A percentile compares a stretch with the other conserved stretches of the same genome.
These are phyloP conservation scores for Mycosphaerella sp. DNA, from an alignment of 2,329 filamentous ascomycete species.

Conservation along the genomic window DNA sequence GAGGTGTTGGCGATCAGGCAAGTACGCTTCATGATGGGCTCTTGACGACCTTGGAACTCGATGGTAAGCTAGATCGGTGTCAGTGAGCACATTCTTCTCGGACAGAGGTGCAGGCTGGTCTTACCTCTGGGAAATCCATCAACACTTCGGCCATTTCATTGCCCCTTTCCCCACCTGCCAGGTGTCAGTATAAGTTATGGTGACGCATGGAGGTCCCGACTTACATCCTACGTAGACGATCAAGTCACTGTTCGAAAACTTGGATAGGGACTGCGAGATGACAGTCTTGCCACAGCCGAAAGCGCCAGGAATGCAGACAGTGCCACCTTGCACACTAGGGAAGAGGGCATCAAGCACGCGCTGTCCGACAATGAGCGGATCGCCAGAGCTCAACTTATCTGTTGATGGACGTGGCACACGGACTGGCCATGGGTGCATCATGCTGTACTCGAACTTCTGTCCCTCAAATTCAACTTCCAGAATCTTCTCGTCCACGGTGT, in stretches of 20 bases:
- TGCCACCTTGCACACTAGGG: conserved; percentile 93
- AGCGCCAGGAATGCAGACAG: conserved; percentile 94
- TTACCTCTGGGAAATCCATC: conserved; percentile 93
- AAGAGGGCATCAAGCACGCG: conserved; percentile 94
- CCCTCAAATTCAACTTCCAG: conserved; percentile 96
- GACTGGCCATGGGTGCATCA: conserved; percentile 99
- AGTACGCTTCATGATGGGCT: conserved; percentile 99
- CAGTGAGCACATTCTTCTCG: conserved; percentile 12
- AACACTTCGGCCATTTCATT: conserved; percentile 99
- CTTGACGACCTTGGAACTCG: conserved; percentile 85
- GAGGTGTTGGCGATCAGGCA: conserved; percentile 98
- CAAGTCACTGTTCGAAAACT: conserved; percentile 99
- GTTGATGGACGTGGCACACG: conserved; percentile 87
- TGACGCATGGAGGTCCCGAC: conserved; percentile 43
- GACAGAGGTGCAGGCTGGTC: background rate
- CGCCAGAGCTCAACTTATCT: conserved; percentile 83
- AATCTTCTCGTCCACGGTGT: conserved; percentile 90
- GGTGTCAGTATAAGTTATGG: background rate
- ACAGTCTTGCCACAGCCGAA: conserved; percentile 99
- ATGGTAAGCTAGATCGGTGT: conserved; percentile 62
- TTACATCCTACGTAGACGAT: conserved; percentile 87
- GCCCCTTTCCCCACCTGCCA: conserved; percentile 68
- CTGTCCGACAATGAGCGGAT: conserved; percentile 93
- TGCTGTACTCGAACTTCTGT: conserved; percentile 85
- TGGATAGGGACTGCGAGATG: conserved; percentile 96